Conservation (phyloP, 2,329 filamentous ascomycete species). For the Ophiostoma tasmaniense region DNA sequence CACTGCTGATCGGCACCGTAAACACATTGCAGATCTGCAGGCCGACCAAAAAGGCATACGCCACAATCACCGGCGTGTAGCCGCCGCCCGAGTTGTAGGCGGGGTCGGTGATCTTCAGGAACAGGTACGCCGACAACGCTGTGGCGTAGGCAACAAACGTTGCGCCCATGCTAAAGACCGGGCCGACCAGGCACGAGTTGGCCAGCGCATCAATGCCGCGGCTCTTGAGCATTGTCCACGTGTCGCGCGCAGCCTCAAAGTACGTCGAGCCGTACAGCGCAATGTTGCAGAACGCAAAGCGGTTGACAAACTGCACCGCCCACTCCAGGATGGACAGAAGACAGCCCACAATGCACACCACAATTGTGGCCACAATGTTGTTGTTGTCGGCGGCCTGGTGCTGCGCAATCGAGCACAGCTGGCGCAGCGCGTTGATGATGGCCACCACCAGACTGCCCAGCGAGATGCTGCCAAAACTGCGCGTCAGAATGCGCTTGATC, state of each 20-base stretch:
- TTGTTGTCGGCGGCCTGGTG: conserved; percentile 56
- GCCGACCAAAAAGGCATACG: conserved; percentile 82
- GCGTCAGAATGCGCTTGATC: conserved; percentile 71
- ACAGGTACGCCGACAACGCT: conserved; percentile 76
- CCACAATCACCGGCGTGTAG: conserved; percentile 71
- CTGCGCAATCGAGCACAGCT: conserved; percentile 71
- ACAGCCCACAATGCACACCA: conserved; percentile 70
- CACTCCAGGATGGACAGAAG: conserved; percentile 72
- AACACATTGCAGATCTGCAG: conserved; percentile 85
- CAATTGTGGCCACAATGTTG: conserved; percentile 55
- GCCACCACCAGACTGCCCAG: conserved; percentile 80
- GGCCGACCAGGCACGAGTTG: conserved; percentile 76
- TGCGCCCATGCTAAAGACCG: conserved; percentile 66
- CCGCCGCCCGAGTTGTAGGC: conserved; percentile 60
- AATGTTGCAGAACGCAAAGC: conserved; percentile 88
- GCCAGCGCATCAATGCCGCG: conserved; percentile 84
- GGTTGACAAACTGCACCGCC: conserved; percentile 81
- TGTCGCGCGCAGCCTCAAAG: conserved; percentile 77
- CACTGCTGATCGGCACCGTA: conserved; percentile 72
- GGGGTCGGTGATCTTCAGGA: conserved; percentile 72
- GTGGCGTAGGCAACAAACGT: conserved; percentile 79
- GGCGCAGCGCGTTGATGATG: conserved; percentile 75
- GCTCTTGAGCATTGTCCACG: conserved; percentile 85
- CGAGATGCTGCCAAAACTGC: conserved; percentile 86
- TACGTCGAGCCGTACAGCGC: conserved; percentile 88